These are phyloP conservation scores for Pythium monospermum DNA, from an alignment of 352 stramenopile species.

Conservation along the genomic window DNA sequence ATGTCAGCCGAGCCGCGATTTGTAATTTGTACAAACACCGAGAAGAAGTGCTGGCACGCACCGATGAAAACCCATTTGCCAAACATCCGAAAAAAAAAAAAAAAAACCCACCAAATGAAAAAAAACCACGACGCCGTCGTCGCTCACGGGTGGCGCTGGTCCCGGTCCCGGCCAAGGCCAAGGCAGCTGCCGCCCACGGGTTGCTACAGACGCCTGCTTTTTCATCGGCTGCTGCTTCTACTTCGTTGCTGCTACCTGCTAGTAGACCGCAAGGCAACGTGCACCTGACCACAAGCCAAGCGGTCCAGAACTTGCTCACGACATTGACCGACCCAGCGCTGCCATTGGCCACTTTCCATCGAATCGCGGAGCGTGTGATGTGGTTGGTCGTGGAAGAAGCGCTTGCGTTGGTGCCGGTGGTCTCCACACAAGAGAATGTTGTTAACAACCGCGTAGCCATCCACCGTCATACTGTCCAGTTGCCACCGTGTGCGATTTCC, in stretches of 20 bases:
- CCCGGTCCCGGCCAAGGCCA: no score
- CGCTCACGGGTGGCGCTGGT: no score
- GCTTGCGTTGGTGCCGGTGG: slow-evolving; percentile 10
- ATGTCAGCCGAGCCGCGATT: slow-evolving; percentile 54
- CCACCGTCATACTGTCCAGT: not conserved
- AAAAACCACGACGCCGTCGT: not conserved
- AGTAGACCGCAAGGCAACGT: no score
- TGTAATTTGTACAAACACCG: slow-evolving; percentile 64
- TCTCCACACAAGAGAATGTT: not conserved
- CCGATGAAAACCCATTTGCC: slow-evolving; percentile 42
- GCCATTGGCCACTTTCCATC: slow-evolving; percentile 24
- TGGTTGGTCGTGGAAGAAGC: slow-evolving; percentile 47
- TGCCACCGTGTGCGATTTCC: slow-evolving; percentile 12
- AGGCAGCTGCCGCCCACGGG: no score
- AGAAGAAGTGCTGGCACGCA: slow-evolving; percentile 37
- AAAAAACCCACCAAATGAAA: not conserved
- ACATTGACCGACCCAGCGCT: slow-evolving; percentile 1
- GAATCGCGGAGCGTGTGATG: slow-evolving; percentile 35
- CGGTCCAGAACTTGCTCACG: slow-evolving; percentile 10
- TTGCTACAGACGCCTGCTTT: no score
- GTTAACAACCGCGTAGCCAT: not conserved
- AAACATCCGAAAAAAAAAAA: slow-evolving; percentile 54
- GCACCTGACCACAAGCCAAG: no score
- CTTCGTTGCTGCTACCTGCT: no score
- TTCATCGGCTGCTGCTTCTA: no score